phyloP scores from a whole-genome alignment of 441 rosid genomes.

The Syzygium malaccense region DNA sequence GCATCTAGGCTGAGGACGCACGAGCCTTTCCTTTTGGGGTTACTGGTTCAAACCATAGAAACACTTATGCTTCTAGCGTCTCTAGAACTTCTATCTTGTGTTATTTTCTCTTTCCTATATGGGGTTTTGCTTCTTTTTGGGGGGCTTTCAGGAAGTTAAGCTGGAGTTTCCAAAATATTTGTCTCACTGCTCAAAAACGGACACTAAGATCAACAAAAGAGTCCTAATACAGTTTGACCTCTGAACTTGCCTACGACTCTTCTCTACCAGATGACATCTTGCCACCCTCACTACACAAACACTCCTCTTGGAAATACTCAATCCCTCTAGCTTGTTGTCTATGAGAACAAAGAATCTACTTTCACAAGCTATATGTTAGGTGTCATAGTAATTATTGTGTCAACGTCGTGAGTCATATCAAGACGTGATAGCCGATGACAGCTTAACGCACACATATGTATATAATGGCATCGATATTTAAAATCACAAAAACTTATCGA shows the following conservation, averaged over 20 bases:
- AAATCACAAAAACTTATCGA: neutral
- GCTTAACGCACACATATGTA: neutral
- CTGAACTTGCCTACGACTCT: neutral
- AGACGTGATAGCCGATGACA: fast-evolving
- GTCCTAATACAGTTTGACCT: neutral
- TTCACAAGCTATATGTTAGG: neutral
- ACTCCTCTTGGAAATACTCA: neutral
- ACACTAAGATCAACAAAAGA: neutral
- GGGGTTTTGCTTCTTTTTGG: neutral
- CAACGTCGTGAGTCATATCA: neutral
- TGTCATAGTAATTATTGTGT: neutral
- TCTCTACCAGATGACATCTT: neutral
- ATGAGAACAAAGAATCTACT: neutral
- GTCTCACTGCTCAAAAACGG: neutral
- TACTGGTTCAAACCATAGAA: neutral
- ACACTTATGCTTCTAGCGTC: neutral
- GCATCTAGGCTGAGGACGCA: neutral
- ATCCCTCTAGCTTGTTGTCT: neutral
- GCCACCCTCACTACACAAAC: neutral
- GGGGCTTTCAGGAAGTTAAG: neutral
- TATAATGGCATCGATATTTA: neutral
- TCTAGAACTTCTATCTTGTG: neutral
- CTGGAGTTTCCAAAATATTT: neutral
- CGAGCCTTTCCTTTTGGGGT: neutral
- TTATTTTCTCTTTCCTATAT: neutral